Evolutionary conservation across 2,329 filamentous ascomycete genomes (phyloP), one percentile per base, ranked within the genome.

Genomic region (Botrytis pseudocinerea): DNA sequence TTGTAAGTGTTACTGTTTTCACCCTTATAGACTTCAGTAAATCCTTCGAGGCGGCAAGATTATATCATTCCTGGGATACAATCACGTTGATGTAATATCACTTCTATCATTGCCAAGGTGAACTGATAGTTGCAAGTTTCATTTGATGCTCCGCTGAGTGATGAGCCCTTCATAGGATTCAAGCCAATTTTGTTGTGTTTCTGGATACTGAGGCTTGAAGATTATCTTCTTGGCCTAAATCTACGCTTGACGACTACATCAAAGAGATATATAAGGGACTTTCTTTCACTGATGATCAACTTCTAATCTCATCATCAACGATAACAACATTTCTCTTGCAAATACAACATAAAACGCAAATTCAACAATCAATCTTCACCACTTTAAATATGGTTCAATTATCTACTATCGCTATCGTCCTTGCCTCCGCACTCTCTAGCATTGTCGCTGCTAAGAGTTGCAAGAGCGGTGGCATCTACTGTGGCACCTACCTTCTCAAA

Each of bases 361-460:
- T 12, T 12, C 4, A 54, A 22, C 25, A 16, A 22, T 12, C 12
- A 20, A 22, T 6, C 25, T 32, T 22, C 22, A 22, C 18, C 32
- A 46, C 20, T 14, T 64, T 32, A 18, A 51, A n/a, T 57, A 69
- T 51, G 65, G 46, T 51, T 42, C 46, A 40, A 40, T 40, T 69
- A 69, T 69, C n/a, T 20, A 69, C 40, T 32, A 69, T 69, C 32
- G 7, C 51, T 14, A 25, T 69, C 22, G 22, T 22, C 22, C 8
- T 54, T 69, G 12, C 32, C 22, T 69, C 62, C 2, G 20, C 10
- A 2, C 28, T 64, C 62, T 64, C 62, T 20, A 22, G 62, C 2
- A 28, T 48, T 35, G 42, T 32, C 16, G 42, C 62, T 35, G 62
- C 62, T 64, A 64, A 64, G 42, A 64, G 42, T 42, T 64, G 42